phyloP scores from a whole-genome alignment of 1,284 basidiomycete genomes.

The Heterobasidion annosum region DNA sequence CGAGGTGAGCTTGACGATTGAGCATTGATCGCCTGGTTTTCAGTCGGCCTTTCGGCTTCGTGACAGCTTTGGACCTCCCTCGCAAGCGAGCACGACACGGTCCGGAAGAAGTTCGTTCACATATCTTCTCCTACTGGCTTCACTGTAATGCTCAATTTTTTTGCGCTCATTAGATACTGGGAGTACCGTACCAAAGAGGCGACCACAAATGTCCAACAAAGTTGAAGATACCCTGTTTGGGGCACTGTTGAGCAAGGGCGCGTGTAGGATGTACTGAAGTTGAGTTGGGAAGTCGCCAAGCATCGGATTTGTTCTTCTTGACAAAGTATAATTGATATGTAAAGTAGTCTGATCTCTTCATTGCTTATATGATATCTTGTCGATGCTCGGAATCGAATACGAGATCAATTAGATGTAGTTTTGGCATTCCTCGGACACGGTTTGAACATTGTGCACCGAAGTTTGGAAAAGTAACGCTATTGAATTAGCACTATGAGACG shows the following conservation, averaged over 20 bases:
- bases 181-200: conserved; percentile 35
- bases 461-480: background rate
- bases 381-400: too few species aligned
- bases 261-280: too few species aligned
- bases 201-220: background rate
- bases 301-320: too few species aligned
- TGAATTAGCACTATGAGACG: background rate
- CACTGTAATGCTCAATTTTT: conserved; percentile 9
- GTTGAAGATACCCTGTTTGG: background rate
- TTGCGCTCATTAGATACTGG: conserved; percentile 27
- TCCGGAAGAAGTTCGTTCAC: conserved; percentile 62
- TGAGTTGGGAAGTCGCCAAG: too few species aligned
- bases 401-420: too few species aligned
- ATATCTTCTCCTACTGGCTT: conserved; percentile 9
- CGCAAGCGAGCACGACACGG: conserved; percentile 64
- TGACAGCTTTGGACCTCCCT: conserved; percentile 63
- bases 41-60: background rate
- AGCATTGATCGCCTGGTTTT: conserved; percentile 5
- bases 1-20: conserved; percentile 28
- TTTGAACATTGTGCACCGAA: too few species aligned
- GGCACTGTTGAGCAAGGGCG: too few species aligned
- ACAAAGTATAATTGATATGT: too few species aligned
- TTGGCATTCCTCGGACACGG: too few species aligned
- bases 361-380: too few species aligned
- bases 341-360: too few species aligned